Evolutionary conservation across 345 rosid genomes (phyloP).

Genomic region (Hibiscus tridactylites): DNA sequence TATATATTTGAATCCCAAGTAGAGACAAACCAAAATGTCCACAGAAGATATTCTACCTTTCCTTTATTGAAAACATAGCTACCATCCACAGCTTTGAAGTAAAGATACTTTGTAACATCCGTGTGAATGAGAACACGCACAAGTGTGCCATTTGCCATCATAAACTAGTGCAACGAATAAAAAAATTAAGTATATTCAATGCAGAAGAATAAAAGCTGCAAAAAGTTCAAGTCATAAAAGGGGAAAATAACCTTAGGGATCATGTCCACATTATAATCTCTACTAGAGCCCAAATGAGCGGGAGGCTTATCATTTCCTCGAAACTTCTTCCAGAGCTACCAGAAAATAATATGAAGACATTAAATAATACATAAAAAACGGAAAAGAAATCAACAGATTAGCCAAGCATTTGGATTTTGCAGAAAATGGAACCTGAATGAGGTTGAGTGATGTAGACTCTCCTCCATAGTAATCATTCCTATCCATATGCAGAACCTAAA

Average conservation of each 20-base stretch:
- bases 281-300: conserved; percentile 77
- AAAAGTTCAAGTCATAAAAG: background rate
- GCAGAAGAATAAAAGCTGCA: background rate
- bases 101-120: background rate
- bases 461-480: conserved; percentile 96
- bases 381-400: background rate
- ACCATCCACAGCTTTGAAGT: background rate
- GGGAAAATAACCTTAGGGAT: conserved; percentile 65
- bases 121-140: background rate
- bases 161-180: background rate
- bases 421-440: conserved; percentile 56
- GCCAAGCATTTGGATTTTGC: background rate
- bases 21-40: background rate
- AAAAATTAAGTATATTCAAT: conserved; percentile 2
- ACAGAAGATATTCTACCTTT: conserved; percentile 26
- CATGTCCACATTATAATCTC: conserved; percentile 98
- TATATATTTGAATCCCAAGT: background rate
- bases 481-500: conserved; percentile 95
- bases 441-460: conserved; percentile 91
- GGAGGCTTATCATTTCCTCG: conserved; percentile 87
- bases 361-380: background rate
- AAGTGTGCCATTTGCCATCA: background rate
- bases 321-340: conserved; percentile 92
- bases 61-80: background rate
- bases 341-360: conserved; percentile 11